A percentile compares a stretch with the other conserved stretches of the same genome.
phyloP scores from a whole-genome alignment of 805 yeast genomes.

The Saccharomycopsis synnaedendra region DNA sequence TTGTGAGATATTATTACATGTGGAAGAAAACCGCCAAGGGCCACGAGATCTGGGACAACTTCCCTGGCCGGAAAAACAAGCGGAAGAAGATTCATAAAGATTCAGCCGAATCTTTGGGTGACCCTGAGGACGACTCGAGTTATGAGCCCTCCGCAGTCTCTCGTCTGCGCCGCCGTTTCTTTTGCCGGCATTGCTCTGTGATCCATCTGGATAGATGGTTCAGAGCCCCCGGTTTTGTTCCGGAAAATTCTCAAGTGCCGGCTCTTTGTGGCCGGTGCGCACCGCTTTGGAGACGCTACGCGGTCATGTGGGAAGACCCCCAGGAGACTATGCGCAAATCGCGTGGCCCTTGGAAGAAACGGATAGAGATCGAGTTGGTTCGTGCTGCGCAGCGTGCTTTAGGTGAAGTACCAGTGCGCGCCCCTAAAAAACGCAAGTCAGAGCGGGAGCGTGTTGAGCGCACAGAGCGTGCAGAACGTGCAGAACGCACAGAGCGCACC shows the following conservation, averaged over 20 bases:
- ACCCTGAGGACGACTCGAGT: slow-evolving; percentile 59
- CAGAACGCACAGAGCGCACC: too few species aligned
- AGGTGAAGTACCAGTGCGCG: slow-evolving; percentile 24
- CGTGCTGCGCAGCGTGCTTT: slow-evolving; percentile 49
- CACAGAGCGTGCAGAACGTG: too few species aligned
- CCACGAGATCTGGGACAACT: slow-evolving; percentile 70
- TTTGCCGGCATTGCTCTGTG: slow-evolving; percentile 67
- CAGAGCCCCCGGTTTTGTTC: slow-evolving; percentile 51
- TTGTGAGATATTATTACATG: slow-evolving; percentile 77
- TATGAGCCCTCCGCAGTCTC: slow-evolving; percentile 46
- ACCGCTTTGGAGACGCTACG: slow-evolving; percentile 82
- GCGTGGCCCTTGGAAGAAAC: slow-evolving; percentile 34
- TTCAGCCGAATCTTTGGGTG: slow-evolving; percentile 23
- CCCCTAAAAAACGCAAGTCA: too few species aligned
- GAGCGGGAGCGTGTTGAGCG: too few species aligned
- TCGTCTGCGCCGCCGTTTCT: slow-evolving; percentile 29
- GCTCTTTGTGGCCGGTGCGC: slow-evolving; percentile 87
- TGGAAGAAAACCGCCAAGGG: slow-evolving; percentile 88
- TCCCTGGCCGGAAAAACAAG: slow-evolving; percentile 57
- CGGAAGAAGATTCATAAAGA: slow-evolving; percentile 25
- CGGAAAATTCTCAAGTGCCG: slow-evolving; percentile 26
- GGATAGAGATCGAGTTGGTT: slow-evolving; percentile 54
- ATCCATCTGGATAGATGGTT: slow-evolving; percentile 51
- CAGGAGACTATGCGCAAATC: slow-evolving; percentile 43
- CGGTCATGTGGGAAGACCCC: slow-evolving; percentile 78